phyloP scores from a whole-genome alignment of 768 basidiomycete species.

The Russula griseocarnosa region DNA sequence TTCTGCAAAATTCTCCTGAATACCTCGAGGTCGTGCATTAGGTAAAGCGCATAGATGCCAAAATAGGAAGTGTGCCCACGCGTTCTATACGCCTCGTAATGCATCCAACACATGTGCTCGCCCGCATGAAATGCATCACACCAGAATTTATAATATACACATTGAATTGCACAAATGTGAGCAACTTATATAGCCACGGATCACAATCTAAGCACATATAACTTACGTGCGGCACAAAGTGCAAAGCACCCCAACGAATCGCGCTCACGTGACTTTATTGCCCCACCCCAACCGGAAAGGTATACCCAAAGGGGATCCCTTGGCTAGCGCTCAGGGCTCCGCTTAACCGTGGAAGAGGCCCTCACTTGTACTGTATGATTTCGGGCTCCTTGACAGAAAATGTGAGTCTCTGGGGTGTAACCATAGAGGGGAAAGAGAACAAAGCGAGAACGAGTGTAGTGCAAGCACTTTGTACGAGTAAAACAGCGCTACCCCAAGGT shows the following conservation, averaged over 20 bases:
- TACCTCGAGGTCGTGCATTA: neutral
- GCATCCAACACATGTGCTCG: neutral
- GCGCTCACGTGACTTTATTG: constrained; percentile 23
- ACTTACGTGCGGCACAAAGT: neutral
- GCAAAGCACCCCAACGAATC: constrained; percentile 25
- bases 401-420: neutral
- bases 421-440: neutral
- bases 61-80: neutral
- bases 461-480: neutral
- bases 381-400: neutral
- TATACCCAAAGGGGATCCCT: neutral
- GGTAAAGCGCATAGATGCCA: neutral
- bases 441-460: neutral
- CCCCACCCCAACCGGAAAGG: constrained; percentile 19
- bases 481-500: neutral
- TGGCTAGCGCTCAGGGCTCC: neutral
- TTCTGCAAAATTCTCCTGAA: neutral
- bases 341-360: neutral
- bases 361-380: neutral
- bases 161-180: neutral
- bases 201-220: neutral
- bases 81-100: neutral
- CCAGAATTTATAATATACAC: neutral
- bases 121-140: neutral
- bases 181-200: neutral